phyloP scores from a whole-genome alignment of 2,329 filamentous ascomycete genomes.

The Dactylonectria estremocensis region DNA sequence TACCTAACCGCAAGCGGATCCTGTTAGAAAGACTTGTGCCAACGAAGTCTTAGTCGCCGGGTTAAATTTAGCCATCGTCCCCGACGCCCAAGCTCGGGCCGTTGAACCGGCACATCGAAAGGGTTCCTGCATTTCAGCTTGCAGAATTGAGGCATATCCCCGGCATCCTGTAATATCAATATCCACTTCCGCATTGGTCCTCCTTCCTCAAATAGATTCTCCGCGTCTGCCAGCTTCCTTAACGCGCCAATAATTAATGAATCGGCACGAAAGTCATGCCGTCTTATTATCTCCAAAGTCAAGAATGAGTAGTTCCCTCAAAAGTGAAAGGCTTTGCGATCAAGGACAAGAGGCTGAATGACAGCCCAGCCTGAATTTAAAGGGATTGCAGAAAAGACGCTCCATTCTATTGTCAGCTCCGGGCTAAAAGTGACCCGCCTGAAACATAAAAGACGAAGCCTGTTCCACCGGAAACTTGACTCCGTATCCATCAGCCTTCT shows the following conservation, averaged over 20 bases:
- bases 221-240: background rate
- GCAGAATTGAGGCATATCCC: slow-evolving; percentile 26
- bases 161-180: slow-evolving; percentile 2
- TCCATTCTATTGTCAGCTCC: background rate
- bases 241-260: background rate
- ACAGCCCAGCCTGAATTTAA: background rate
- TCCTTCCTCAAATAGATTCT: slow-evolving; percentile 3
- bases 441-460: background rate
- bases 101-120: slow-evolving; percentile 1
- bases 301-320: background rate
- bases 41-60: background rate
- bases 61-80: background rate
- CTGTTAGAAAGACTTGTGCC: background rate
- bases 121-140: slow-evolving; percentile 27
- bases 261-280: slow-evolving; percentile 11
- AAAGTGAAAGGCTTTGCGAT: background rate
- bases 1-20: background rate
- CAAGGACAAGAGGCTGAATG: background rate
- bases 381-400: slow-evolving; percentile 3
- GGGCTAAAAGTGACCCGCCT: background rate
- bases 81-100: background rate
- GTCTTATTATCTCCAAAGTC: slow-evolving; percentile 12
- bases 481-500: background rate
- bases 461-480: background rate
- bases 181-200: background rate